phyloP scores from a whole-genome alignment of 2,329 filamentous ascomycete species.

The Diaporthe capsici region DNA sequence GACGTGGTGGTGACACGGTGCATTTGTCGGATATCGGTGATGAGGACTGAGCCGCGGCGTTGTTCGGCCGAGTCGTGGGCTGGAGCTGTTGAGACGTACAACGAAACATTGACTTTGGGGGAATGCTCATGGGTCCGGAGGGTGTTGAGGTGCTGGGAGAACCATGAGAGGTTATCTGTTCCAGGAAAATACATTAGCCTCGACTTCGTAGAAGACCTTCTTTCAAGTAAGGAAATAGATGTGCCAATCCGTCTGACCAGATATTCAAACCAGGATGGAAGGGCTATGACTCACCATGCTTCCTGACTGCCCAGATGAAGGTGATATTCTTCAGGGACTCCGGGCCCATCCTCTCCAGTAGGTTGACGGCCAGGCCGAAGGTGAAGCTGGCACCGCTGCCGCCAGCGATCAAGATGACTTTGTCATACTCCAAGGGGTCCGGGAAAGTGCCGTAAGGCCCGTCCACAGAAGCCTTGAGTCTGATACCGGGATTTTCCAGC shows the following conservation, averaged over 20 bases:
- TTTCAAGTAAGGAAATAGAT: neutral
- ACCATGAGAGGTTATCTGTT: conserved; percentile 55
- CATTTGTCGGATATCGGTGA: conserved; percentile 28
- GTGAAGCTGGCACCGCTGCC: conserved; percentile 74
- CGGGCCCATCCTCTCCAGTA: conserved; percentile 58
- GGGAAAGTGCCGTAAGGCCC: conserved; percentile 72
- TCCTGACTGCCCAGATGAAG: conserved; percentile 64
- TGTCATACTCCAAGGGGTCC: conserved; percentile 65
- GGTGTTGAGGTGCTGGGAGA: conserved; percentile 55
- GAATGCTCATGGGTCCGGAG: conserved; percentile 56
- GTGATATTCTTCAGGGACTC: conserved; percentile 56
- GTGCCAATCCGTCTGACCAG: neutral
- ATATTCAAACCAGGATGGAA: neutral
- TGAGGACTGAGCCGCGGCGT: conserved; percentile 32
- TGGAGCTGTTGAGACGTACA: conserved; percentile 54
- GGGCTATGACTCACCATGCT: conserved; percentile 56
- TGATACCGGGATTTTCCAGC: conserved; percentile 60
- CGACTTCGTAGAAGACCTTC: neutral
- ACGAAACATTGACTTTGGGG: conserved; percentile 53
- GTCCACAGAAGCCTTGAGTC: conserved; percentile 67
- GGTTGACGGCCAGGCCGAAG: conserved; percentile 62
- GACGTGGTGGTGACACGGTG: conserved; percentile 26
- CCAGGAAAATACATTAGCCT: neutral
- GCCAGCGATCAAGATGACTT: conserved; percentile 71
- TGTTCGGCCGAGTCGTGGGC: conserved; percentile 31